Conservation (phyloP, 371 early-diverging fungal genomes). For the Phascolomyces articulosus region DNA sequence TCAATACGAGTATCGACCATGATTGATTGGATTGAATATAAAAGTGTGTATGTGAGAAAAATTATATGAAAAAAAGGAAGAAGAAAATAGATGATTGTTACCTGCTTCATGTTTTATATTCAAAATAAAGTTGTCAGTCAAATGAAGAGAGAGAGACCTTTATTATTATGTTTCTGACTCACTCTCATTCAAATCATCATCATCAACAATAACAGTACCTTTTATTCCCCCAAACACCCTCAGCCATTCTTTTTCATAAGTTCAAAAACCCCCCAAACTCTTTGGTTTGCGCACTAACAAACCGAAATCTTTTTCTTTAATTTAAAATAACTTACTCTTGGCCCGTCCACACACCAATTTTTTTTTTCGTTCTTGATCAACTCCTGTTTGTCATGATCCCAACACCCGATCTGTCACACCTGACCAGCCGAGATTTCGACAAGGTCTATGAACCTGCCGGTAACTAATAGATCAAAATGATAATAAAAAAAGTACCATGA, state of each 20-base stretch:
- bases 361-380: neutral
- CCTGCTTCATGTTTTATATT: neutral
- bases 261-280: too few relatives aligned
- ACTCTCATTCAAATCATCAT: neutral
- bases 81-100: neutral
- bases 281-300: too few relatives aligned
- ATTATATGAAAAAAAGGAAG: neutral
- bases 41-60: neutral
- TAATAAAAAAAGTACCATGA: neutral
- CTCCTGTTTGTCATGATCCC: slow-evolving; percentile 58
- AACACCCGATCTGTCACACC: slow-evolving; percentile 78
- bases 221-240: too few relatives aligned
- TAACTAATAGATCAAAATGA: slow-evolving; percentile 20
- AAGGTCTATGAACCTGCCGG: slow-evolving; percentile 91
- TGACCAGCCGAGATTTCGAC: slow-evolving; percentile 65
- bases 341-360: too few relatives aligned
- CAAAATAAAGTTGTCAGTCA: neutral
- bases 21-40: neutral
- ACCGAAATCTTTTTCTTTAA: too few relatives aligned
- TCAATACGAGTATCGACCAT: slow-evolving; percentile 34
- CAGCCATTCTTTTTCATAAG: too few relatives aligned
- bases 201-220: too few relatives aligned
- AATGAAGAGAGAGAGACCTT: neutral
- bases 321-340: too few relatives aligned
- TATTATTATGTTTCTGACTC: neutral